Evolutionary conservation across 768 basidiomycete genomes (phyloP).

Genomic region (Russula earlei): DNA sequence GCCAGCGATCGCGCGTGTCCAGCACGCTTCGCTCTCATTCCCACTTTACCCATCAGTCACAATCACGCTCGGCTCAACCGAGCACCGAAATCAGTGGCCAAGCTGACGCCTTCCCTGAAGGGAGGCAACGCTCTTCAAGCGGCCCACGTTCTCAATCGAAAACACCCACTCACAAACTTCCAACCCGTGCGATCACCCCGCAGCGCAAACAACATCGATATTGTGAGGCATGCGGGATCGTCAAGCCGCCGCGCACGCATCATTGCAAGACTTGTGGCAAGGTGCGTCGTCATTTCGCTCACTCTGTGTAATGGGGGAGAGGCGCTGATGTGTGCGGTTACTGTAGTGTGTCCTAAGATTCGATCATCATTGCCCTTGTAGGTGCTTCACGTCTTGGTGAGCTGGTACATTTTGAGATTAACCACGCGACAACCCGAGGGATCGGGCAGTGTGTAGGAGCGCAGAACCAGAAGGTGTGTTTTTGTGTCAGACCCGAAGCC

Average conservation of each 20-base stretch:
- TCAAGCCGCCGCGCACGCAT: slow-evolving; percentile 69
- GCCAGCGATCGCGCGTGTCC: background rate
- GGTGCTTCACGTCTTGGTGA: slow-evolving; percentile 22
- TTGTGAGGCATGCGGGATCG: slow-evolving; percentile 49
- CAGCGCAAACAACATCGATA: slow-evolving; percentile 59
- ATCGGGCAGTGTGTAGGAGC: slow-evolving; percentile 93
- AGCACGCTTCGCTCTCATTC: slow-evolving; percentile 1
- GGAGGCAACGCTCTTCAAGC: background rate
- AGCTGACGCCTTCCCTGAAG: background rate
- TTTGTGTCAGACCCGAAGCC: background rate
- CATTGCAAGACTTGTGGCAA: slow-evolving; percentile 81
- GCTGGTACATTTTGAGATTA: background rate
- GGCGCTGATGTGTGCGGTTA: background rate
- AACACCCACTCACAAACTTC: slow-evolving; percentile 21
- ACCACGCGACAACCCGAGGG: slow-evolving; percentile 40
- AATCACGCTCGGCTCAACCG: background rate
- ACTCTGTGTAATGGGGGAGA: background rate
- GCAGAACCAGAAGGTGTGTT: slow-evolving; percentile 71
- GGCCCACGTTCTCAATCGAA: background rate
- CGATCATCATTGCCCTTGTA: slow-evolving; percentile 88
- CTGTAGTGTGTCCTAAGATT: slow-evolving; percentile 72
- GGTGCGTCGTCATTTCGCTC: slow-evolving; percentile 34
- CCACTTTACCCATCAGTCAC: background rate
- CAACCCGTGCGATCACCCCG: slow-evolving; percentile 31
- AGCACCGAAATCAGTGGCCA: background rate